Evolutionary conservation across 371 early-diverging fungal genomes (phyloP), one percentile per base, ranked within the genome.

Genomic region (Lichtheimia corymbifera): DNA sequence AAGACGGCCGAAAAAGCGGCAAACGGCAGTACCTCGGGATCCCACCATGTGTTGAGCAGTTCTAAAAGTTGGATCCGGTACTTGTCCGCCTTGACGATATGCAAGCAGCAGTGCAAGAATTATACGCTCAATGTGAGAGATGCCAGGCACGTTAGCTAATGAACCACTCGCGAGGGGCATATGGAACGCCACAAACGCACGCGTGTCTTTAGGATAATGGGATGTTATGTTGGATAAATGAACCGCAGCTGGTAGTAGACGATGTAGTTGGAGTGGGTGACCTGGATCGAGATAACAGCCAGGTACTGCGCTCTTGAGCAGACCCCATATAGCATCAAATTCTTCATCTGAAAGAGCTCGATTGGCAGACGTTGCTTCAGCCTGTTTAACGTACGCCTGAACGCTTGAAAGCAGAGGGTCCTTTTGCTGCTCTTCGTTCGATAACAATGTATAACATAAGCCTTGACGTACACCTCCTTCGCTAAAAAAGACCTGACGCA

Each of bases 401-500:
- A 84, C 81, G 4, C 83, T 77, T 64, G 82, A 79, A 2, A 74
- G 53, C 2, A 85, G 66, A 0, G 88, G 88, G 55, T 87, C 88
- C 57, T 73, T 82, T 52, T 64, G 58, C 55, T 80, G 80, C 51
- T 82, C 82, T 25, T 74, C 72, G 0, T 47, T 5, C 0, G 82
- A 63, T 43, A 87, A 56, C 50, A 78, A 59, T 7, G 73, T 67
- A 53, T 82, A 85, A 59, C 86, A 85, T 2, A 77, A 69, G 4
- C 88, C 88, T 51, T 85, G 85, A 5, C 86, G 77, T 2, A 85
- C 86, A 44, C 88, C 88, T 3, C 86, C 88, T 53, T 87, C 86
- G 50, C 86, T 84, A 57, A 87, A 87, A 40, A 76, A 70, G 1
- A 84, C 74, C 9, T 72, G 65, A 42, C 60, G 66, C 35, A 84